Base-by-base conservation (phyloP, 768 basidiomycete species). In the Lactarius deliciosus region DNA sequence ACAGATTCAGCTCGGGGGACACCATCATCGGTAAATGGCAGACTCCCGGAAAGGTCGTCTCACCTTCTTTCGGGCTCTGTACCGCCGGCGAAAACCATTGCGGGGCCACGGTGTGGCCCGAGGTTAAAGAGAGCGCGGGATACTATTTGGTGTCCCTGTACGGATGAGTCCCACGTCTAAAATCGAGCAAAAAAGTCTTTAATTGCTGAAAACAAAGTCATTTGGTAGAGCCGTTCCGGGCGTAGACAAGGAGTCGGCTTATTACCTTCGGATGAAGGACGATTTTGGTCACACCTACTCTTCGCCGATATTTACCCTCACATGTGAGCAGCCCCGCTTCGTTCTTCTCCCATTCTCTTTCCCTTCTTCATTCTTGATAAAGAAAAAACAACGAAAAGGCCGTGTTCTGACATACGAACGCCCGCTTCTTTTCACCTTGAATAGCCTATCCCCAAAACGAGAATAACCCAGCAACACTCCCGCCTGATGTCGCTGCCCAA, bases 41-140 rank as follows among this genome's bases (percentile, higher is more conserved):
- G 22, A 54, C 73, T 2, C 59, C 70, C 1, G 61, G 72, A 28
- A 57, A 70, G 4, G 67, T 77, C 28, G 71, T 73, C 16, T 76
- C 77, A 11, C 79, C 78, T 9, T 74, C 77, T 0, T 76, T 79
- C 67, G 72, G 71, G 55, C 74, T 79, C 18, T 79, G 79, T 63
- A 45, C 54, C 8, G 63, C 64, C 15, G 64, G 68, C 18, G 60
- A 61, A 45, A 57, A 55, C 54, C 63, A 64, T 6, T 76, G 75
- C 54, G 75, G 75, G 0, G 43, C 60, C 15, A 68, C 74, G 10
- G 68, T 76, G 3, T 74, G 74, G 72, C 75, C 76, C 5, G 63
- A 71, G 7, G 70, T 76, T 3, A 54, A 68, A 62, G 72, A 73
- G 61, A 69, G 71, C 34, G 69, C 69, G 13, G 74, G 72, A 8